Evolutionary conservation across 1,284 basidiomycete genomes (phyloP).

Genomic region (Heterobasidion parviporum): DNA sequence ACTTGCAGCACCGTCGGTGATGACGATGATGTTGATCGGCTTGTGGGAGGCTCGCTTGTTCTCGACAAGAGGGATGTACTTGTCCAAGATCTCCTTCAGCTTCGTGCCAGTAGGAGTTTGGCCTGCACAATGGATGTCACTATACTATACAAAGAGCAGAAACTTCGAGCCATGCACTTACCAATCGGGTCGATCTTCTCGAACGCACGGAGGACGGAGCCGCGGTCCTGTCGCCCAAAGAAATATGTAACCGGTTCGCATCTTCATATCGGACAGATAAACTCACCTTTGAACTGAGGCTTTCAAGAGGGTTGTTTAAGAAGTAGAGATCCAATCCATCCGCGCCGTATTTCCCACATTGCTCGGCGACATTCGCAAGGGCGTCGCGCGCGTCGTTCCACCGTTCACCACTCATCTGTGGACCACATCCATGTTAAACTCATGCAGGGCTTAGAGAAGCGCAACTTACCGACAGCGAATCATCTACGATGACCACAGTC

Average conservation of each 20-base stretch:
- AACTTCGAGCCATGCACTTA: no score
- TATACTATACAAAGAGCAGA: no score
- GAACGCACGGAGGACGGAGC: neutral
- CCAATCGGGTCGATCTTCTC: neutral
- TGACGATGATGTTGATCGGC: slow-evolving; percentile 50
- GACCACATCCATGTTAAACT: no score
- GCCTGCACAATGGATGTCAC: neutral
- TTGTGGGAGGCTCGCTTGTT: slow-evolving; percentile 20
- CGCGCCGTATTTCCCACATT: neutral
- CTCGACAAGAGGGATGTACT: neutral
- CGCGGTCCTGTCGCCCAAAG: neutral
- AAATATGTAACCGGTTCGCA: neutral
- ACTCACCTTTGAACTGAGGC: neutral
- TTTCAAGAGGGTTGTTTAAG: neutral
- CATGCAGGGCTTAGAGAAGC: neutral
- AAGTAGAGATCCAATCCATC: neutral
- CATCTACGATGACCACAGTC: neutral
- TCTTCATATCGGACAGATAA: neutral
- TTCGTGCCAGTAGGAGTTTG: neutral
- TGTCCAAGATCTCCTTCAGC: neutral
- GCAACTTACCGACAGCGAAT: neutral
- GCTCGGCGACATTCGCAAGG: neutral
- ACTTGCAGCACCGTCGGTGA: slow-evolving; percentile 59
- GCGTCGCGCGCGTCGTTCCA: neutral
- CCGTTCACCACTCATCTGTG: neutral